These are phyloP conservation scores for Rhodotorula paludigena DNA, from an alignment of 768 basidiomycete genomes.

Conservation along the genomic window DNA sequence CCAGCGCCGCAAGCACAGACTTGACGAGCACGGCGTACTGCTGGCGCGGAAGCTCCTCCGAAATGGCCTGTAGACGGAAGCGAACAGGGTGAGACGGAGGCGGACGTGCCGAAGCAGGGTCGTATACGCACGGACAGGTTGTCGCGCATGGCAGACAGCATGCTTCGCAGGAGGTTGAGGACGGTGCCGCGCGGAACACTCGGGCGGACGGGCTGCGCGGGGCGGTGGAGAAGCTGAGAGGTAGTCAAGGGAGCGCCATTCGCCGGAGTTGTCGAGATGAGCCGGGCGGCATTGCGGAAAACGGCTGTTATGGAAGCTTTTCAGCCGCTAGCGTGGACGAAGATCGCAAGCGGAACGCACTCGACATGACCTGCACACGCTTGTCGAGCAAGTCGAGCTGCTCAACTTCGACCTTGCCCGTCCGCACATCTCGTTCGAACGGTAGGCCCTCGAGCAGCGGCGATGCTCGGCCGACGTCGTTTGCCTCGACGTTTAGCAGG, in stretches of 20 bases:
- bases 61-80: not conserved
- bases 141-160: constrained; percentile 28
- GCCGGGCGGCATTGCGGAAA: constrained; percentile 24
- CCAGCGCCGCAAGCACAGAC: not conserved
- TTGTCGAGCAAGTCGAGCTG: constrained; percentile 23
- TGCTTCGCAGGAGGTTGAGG: constrained; percentile 13
- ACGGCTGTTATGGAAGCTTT: too few relatives aligned
- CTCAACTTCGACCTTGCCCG: constrained; percentile 9
- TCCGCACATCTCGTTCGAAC: not conserved
- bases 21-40: constrained; percentile 8
- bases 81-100: not conserved
- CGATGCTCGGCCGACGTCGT: not conserved
- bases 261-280: not conserved
- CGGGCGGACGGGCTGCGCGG: not conserved
- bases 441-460: constrained; percentile 25
- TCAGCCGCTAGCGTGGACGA: too few relatives aligned
- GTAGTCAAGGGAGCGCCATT: not conserved
- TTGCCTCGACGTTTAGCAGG: constrained; percentile 30
- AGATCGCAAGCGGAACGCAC: constrained; percentile 15
- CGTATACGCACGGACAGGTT: constrained; percentile 23
- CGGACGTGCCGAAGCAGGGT: not conserved
- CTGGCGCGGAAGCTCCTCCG: not conserved
- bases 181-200: not conserved
- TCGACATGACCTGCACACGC: constrained; percentile 22
- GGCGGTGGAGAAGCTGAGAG: not conserved